phyloP scores from a whole-genome alignment of 2,329 filamentous ascomycete genomes.

The Fusarium nodosum region DNA sequence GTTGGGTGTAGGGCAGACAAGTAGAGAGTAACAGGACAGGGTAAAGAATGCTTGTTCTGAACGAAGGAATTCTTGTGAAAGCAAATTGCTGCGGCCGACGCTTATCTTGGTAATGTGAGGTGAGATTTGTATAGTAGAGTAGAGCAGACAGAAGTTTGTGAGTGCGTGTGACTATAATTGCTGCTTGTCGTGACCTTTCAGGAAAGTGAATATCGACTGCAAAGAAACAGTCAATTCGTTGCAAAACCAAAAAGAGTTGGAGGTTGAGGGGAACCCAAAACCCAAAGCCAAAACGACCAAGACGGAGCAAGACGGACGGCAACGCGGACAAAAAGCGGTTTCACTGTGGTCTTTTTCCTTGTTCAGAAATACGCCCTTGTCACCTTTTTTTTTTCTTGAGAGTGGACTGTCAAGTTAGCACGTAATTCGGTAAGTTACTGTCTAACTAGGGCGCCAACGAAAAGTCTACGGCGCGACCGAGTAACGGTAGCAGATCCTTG shows the following conservation, averaged over 20 bases:
- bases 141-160: neutral
- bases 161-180: slow-evolving; percentile 2
- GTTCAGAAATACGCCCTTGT: slow-evolving; percentile 36
- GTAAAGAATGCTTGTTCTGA: slow-evolving; percentile 30
- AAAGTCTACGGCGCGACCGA: slow-evolving; percentile 48
- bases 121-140: slow-evolving; percentile 8
- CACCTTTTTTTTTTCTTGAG: slow-evolving; percentile 21
- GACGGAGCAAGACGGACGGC: slow-evolving; percentile 35
- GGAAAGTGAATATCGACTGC: slow-evolving; percentile 15
- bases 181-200: slow-evolving; percentile 7
- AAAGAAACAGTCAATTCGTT: slow-evolving; percentile 14
- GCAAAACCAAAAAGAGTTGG: slow-evolving; percentile 28
- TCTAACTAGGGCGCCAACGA: slow-evolving; percentile 42
- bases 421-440: slow-evolving; percentile 20
- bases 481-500: slow-evolving; percentile 44
- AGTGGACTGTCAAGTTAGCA: slow-evolving; percentile 40
- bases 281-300: slow-evolving; percentile 11
- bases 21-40: slow-evolving; percentile 21
- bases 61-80: slow-evolving; percentile 32
- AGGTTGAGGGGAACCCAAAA: slow-evolving; percentile 24
- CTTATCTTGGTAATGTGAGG: slow-evolving; percentile 27
- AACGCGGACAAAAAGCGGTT: slow-evolving; percentile 38
- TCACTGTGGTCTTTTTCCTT: slow-evolving; percentile 26
- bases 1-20: slow-evolving; percentile 35
- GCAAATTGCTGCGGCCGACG: slow-evolving; percentile 28